phyloP scores from a whole-genome alignment of 1,284 basidiomycete species.

The Fomitopsis schrenkii region DNA sequence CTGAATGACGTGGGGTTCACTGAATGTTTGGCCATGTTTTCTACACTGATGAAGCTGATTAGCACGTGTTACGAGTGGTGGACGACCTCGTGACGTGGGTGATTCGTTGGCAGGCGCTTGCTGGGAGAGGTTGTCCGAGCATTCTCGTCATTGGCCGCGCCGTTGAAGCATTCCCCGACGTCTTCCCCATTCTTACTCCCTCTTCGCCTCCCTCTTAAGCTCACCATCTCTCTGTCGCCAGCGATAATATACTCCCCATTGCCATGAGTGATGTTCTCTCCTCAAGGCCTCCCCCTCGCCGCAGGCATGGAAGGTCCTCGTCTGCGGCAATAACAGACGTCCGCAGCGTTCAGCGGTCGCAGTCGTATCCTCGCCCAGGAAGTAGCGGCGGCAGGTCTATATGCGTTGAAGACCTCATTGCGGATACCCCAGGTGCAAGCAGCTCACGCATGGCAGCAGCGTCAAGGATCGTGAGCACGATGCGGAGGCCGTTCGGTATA shows the following conservation, averaged over 20 bases:
- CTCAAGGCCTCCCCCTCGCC: neutral
- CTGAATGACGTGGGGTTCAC: too few species aligned
- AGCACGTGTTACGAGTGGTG: neutral
- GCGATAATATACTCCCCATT: neutral
- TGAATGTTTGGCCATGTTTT: too few species aligned
- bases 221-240: neutral
- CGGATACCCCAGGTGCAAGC: constrained; percentile 10
- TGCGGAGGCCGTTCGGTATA: constrained; percentile 35
- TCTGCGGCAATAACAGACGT: neutral
- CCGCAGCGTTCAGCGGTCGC: constrained; percentile 2
- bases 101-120: neutral
- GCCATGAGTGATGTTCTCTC: constrained; percentile 4
- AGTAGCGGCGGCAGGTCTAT: neutral
- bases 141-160: neutral
- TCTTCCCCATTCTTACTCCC: neutral
- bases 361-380: neutral
- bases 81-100: neutral
- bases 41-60: too few species aligned
- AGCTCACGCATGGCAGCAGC: constrained; percentile 28
- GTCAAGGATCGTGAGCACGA: constrained; percentile 40
- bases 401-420: neutral
- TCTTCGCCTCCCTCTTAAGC: neutral
- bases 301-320: constrained; percentile 3
- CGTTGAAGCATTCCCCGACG: neutral
- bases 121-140: neutral